Evolutionary conservation across 2,329 filamentous ascomycete genomes (phyloP).

Genomic region (Alternaria sp.): DNA sequence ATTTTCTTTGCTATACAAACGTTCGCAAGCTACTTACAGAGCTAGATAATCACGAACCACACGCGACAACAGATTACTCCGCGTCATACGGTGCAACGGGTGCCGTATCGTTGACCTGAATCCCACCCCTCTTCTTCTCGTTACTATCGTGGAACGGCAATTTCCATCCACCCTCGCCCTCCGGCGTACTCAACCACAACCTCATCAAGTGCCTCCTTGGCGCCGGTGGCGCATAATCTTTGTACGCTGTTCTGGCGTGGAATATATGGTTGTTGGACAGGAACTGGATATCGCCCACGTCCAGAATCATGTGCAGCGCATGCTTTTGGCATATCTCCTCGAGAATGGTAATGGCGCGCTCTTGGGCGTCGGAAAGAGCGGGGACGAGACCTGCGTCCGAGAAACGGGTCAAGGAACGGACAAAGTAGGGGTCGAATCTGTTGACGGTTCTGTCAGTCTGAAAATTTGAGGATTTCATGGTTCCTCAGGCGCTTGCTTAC

Average conservation of each 20-base stretch:
- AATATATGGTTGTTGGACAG: slow-evolving; percentile 79
- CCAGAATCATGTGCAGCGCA: slow-evolving; percentile 82
- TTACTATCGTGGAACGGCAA: slow-evolving; percentile 80
- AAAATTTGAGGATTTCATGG: background rate
- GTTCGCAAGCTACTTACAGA: background rate
- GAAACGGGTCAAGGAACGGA: slow-evolving; percentile 77
- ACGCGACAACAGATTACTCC: slow-evolving; percentile 60
- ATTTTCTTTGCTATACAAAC: background rate
- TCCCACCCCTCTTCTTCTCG: slow-evolving; percentile 86
- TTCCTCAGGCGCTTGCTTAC: slow-evolving; percentile 40
- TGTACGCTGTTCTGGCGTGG: slow-evolving; percentile 83
- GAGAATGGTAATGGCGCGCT: slow-evolving; percentile 70
- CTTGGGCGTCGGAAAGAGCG: slow-evolving; percentile 71
- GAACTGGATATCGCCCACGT: slow-evolving; percentile 89
- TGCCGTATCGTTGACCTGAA: slow-evolving; percentile 82
- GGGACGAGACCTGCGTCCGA: slow-evolving; percentile 76
- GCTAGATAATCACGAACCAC: background rate
- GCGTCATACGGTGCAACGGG: slow-evolving; percentile 79
- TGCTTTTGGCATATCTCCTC: slow-evolving; percentile 78
- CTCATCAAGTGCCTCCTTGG: slow-evolving; percentile 81
- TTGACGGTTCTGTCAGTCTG: slow-evolving; percentile 11
- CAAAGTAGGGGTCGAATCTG: slow-evolving; percentile 85
- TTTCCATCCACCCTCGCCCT: slow-evolving; percentile 83
- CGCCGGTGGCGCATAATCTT: slow-evolving; percentile 69
- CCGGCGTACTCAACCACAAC: slow-evolving; percentile 82